Evolutionary conservation across 257 asterid species (phyloP), one percentile per base, ranked within the genome.

Genomic region (Salvia splendens): DNA sequence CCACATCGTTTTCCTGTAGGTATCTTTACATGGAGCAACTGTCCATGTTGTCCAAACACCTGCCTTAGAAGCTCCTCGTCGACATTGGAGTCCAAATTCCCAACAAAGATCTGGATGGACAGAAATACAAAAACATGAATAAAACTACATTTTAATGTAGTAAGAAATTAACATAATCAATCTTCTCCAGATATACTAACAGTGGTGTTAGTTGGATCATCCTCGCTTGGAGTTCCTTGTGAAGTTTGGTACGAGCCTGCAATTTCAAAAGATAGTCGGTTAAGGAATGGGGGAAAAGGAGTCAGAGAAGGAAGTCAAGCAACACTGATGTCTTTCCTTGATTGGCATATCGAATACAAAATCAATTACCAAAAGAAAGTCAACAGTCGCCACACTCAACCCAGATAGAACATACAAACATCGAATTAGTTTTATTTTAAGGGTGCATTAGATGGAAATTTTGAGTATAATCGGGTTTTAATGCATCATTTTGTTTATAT

Each of bases 1-100:
- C 98, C 98, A 77, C 98, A 92, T 30, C 97, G 84, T 71, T 92
- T 92, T 69, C 98, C 98, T 14, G 75, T 73, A 41, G 98, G 98
- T 71, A 92, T 92, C 79, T 92, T 92, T 53, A 92, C 98, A 77
- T 92, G 96, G 67, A 90, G 85, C 51, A 92, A 66, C 78, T 86
- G 96, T 5, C 98, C 98, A 24, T 84, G 84, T 48, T 75, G 77
- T 17, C 90, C 91, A 74, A 92, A 92, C 40, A 89, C 75, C 74
- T 89, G 97, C 85, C 87, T 89, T 60, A 92, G 79, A 79, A 74
- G 84, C 32, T 87, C 97, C 62, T 92, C 97, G 12, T 89, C 79
- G 60, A 92, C 85, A 78, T 75, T 88, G 6, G 95, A 9, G 66
- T 92, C 98, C 88, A 92, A 77, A 73, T 88, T 88, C 67, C 98